Evolutionary conservation across 768 basidiomycete species (phyloP), one percentile per base, ranked within the genome.

Genomic region (Mycena polygramma): DNA sequence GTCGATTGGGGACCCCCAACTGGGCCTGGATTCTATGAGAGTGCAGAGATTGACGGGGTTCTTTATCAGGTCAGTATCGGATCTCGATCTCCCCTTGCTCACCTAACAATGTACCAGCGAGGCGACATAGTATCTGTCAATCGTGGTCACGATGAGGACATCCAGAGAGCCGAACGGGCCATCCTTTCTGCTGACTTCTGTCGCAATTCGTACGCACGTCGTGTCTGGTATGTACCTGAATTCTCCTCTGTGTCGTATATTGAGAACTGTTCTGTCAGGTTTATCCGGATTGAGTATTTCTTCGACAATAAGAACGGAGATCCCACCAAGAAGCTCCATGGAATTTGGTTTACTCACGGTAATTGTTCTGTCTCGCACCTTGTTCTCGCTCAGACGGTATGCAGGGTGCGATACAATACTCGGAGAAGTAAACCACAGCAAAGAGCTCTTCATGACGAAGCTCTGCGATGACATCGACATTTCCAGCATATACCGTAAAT

Each of bases 321-420:
- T 11, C 60, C 66, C 2, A 19, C 17, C 36, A 68, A 63, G 17
- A 67, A 57, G 22, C 19, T 64, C 6, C 70, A 71, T 26, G 66
- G 70, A 26, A 7, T 59, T 2, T 71, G 70, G 70, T 49, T 71
- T 17, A 41, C 35, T 7, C 70, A 71, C 20, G 66, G 69, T 66
- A 45, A 11, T 22, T 14, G 17, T n/a, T 36, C 4, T 60, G 5
- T 36, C 13, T n/a, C 0, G 20, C 39, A 26, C 6, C 35, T 9
- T 57, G 43, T 11, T 17, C 7, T 60, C 30, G 59, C 17, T 30
- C 19, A 19, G n/a, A 55, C 39, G 30, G 19, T 17, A 8, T 61
- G 17, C 45, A 70, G 70, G 62, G 22, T 55, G 66, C 52, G 22
- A 49, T 3, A 68, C 66, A 3, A 30, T 72, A 20, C 22, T 72